Evolutionary conservation across 1,139 yeast genomes (phyloP), one percentile per base, ranked within the genome.

Genomic region (Hemisphaericaspora subhashii): DNA sequence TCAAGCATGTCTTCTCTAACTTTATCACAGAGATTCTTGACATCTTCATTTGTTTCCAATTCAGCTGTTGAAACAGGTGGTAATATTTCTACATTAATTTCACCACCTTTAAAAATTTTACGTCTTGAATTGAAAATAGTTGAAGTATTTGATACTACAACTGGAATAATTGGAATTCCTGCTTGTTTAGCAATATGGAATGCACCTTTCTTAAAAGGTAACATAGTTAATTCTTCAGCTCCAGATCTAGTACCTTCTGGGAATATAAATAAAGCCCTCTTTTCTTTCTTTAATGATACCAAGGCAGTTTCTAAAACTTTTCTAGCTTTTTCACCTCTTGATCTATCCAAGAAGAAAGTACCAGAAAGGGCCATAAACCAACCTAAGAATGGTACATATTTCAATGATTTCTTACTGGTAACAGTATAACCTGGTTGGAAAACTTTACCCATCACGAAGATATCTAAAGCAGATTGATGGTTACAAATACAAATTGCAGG

Each of bases 231-330:
- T 32, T 72, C 72, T 18, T 77, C 67, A 12, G 84, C 63, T 46
- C 82, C 86, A 0, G 97, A 87, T 60, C 99, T 79, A 1, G 98
- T 94, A 17, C 99, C 99, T 62, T 90, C 96, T 13, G 97, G 96
- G 72, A 87, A 90, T 66, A 90, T 78, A 70, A 83, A 90, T 29
- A 90, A 72, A 10, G 85, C 87, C 55, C 92, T 72, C 52, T 81
- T 79, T 34, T 79, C 68, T 10, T 60, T 54, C 57, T 79, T 81
- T 60, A 92, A 72, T 20, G 71, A 68, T 12, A 62, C 60, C 41
- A 88, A 74, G 3, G 97, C 96, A 10, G 68, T 60, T 39, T 83
- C 82, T 56, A 92, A 77, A 4, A 90, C 85, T 44, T 68, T 71
- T 46, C 87, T 77, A 13, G 98, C 90, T 55, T 83, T 80, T 41